phyloP scores from a whole-genome alignment of 352 stramenopile species.

The Phytophthora fragariae region DNA sequence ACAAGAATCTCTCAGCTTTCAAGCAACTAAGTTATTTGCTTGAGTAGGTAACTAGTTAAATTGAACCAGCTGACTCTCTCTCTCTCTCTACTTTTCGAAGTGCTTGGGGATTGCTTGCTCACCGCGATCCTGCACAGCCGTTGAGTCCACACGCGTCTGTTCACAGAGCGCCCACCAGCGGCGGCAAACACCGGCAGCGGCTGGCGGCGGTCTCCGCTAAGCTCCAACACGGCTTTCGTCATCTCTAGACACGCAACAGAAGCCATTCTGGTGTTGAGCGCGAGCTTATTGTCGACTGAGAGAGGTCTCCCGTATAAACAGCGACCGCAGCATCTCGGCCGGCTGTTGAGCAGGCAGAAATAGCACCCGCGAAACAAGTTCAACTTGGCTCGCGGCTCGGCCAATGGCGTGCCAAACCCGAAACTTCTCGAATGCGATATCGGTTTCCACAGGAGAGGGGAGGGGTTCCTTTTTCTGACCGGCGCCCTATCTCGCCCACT shows the following conservation, averaged over 20 bases:
- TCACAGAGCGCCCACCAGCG: not conserved
- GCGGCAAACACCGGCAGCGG: not conserved
- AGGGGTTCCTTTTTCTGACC: slow-evolving; percentile 34
- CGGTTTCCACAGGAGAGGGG: slow-evolving; percentile 14
- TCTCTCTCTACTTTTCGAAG: slow-evolving; percentile 25
- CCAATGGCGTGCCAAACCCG: slow-evolving; percentile 26
- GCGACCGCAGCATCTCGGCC: not conserved
- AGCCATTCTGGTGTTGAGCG: slow-evolving; percentile 21
- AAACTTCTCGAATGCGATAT: slow-evolving; percentile 28
- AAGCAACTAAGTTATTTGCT: no score
- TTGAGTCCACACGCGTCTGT: slow-evolving; percentile 14
- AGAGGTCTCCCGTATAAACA: not conserved
- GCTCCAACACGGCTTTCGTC: slow-evolving; percentile 3
- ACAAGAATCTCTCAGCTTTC: no score
- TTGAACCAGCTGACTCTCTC: no score
- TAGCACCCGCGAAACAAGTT: slow-evolving; percentile 27
- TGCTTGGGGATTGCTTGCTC: slow-evolving; percentile 33
- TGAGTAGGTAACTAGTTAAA: no score
- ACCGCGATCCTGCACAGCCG: slow-evolving; percentile 35
- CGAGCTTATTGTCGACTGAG: not conserved
- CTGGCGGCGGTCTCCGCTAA: not conserved
- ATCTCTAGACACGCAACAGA: slow-evolving; percentile 29
- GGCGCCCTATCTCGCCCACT: slow-evolving; percentile 8
- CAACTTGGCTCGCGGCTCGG: slow-evolving; percentile 17
- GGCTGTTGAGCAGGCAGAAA: slow-evolving; percentile 15